phyloP scores from a whole-genome alignment of 1,139 yeast species.

The Meyerozyma smithsonii region DNA sequence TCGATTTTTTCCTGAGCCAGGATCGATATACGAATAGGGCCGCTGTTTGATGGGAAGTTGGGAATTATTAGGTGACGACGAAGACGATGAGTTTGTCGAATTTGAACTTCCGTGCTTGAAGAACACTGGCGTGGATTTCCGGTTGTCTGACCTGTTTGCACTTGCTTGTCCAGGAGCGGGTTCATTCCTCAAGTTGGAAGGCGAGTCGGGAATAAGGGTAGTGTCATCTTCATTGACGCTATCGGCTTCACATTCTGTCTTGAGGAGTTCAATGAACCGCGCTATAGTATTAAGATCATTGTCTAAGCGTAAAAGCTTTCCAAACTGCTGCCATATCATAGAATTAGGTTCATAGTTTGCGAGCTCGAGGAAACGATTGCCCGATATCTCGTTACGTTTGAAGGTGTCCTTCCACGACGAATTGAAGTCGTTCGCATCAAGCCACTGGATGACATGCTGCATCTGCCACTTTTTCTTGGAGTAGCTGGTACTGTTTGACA shows the following conservation, averaged over 20 bases:
- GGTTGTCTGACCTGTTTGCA: slow-evolving; percentile 25
- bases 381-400: slow-evolving; percentile 52
- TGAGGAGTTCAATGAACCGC: slow-evolving; percentile 45
- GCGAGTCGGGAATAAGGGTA: background rate
- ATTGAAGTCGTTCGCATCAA: slow-evolving; percentile 62
- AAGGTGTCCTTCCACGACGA: slow-evolving; percentile 69
- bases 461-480: slow-evolving; percentile 55
- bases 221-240: slow-evolving; percentile 3
- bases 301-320: slow-evolving; percentile 29
- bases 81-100: slow-evolving; percentile 19
- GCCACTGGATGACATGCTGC: slow-evolving; percentile 63
- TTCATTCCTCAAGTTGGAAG: slow-evolving; percentile 5
- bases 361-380: slow-evolving; percentile 61
- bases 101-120: slow-evolving; percentile 20
- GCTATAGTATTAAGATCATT: slow-evolving; percentile 47
- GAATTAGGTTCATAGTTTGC: slow-evolving; percentile 59
- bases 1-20: slow-evolving; percentile 16
- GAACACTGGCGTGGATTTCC: slow-evolving; percentile 31
- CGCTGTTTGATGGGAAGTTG: slow-evolving; percentile 27
- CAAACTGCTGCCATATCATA: slow-evolving; percentile 46
- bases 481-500: slow-evolving; percentile 16
- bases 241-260: slow-evolving; percentile 18
- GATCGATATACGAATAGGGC: slow-evolving; percentile 55
- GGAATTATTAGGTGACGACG: slow-evolving; percentile 7
- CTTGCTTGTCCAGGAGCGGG: no score